These are phyloP conservation scores for Sporothrix dimorphospora DNA, from an alignment of 2,329 filamentous ascomycete genomes.

Conservation along the genomic window DNA sequence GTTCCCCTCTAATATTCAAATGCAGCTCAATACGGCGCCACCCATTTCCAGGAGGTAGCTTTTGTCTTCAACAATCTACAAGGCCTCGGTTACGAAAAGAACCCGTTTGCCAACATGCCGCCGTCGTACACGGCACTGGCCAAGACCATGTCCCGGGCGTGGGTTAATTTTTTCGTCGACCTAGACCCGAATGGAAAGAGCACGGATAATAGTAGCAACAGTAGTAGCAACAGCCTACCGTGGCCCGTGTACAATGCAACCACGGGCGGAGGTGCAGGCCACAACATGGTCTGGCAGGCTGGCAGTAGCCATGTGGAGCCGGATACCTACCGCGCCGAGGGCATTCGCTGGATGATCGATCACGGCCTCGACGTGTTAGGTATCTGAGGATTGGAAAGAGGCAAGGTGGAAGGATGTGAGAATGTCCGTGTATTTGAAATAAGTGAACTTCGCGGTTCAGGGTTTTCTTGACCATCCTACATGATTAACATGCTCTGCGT, in stretches of 20 bases:
- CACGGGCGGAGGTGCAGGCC: slow-evolving; percentile 33
- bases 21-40: slow-evolving; percentile 23
- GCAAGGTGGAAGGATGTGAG: too few relatives aligned
- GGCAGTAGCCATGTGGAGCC: slow-evolving; percentile 23
- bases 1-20: not conserved
- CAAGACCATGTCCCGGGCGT: slow-evolving; percentile 29
- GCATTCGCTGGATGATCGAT: slow-evolving; percentile 30
- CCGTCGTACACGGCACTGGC: slow-evolving; percentile 46
- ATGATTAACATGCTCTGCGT: too few relatives aligned
- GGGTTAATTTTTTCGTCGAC: slow-evolving; percentile 28
- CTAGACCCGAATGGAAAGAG: slow-evolving; percentile 25
- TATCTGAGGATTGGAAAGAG: not conserved
- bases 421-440: too few relatives aligned
- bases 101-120: slow-evolving; percentile 48
- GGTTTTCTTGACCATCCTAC: too few relatives aligned
- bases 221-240: not conserved
- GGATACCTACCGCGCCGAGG: slow-evolving; percentile 29
- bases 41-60: slow-evolving; percentile 53
- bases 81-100: slow-evolving; percentile 49
- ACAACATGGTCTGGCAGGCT: slow-evolving; percentile 30
- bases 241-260: slow-evolving; percentile 35
- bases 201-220: not conserved
- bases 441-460: too few relatives aligned
- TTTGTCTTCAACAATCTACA: slow-evolving; percentile 58
- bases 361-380: slow-evolving; percentile 30